Evolutionary conservation across 2,329 filamentous ascomycete genomes (phyloP).

Genomic region (Diplodia sapinea): DNA sequence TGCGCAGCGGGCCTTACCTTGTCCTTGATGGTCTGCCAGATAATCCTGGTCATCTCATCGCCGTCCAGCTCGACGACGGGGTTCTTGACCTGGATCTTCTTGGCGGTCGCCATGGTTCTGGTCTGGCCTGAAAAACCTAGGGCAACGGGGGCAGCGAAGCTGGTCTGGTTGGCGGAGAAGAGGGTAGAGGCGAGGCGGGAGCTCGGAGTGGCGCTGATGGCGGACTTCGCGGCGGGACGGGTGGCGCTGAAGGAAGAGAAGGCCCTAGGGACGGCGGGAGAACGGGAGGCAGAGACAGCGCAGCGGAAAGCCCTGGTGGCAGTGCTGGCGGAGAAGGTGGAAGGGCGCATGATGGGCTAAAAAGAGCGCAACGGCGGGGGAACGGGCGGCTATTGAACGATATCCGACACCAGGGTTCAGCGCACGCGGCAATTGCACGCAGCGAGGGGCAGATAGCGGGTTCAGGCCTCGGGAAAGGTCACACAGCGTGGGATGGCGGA

Average conservation of each 20-base stretch:
- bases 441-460: slow-evolving; percentile 19
- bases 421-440: slow-evolving; percentile 12
- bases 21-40: slow-evolving; percentile 99
- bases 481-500: slow-evolving; percentile 1
- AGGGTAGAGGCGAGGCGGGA: slow-evolving; percentile 21
- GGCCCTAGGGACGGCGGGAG: slow-evolving; percentile 12
- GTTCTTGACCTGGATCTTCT: slow-evolving; percentile 99
- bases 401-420: not conserved
- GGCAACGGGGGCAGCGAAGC: not conserved
- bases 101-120: slow-evolving; percentile 47
- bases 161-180: slow-evolving; percentile 16
- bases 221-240: slow-evolving; percentile 9
- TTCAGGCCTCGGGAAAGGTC: slow-evolving; percentile 17
- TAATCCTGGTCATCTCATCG: slow-evolving; percentile 95
- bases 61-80: slow-evolving; percentile 97
- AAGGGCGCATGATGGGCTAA: slow-evolving; percentile 28
- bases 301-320: slow-evolving; percentile 26
- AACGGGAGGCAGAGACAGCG: slow-evolving; percentile 10
- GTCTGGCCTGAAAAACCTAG: slow-evolving; percentile 34
- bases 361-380: slow-evolving; percentile 9
- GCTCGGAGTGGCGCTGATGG: slow-evolving; percentile 11
- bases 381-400: slow-evolving; percentile 10
- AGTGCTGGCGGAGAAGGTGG: slow-evolving; percentile 25
- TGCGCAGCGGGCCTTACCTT: slow-evolving; percentile 59
- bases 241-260: slow-evolving; percentile 24